phyloP scores from a whole-genome alignment of 208 protist genomes.

The Borovskyia barvae region DNA sequence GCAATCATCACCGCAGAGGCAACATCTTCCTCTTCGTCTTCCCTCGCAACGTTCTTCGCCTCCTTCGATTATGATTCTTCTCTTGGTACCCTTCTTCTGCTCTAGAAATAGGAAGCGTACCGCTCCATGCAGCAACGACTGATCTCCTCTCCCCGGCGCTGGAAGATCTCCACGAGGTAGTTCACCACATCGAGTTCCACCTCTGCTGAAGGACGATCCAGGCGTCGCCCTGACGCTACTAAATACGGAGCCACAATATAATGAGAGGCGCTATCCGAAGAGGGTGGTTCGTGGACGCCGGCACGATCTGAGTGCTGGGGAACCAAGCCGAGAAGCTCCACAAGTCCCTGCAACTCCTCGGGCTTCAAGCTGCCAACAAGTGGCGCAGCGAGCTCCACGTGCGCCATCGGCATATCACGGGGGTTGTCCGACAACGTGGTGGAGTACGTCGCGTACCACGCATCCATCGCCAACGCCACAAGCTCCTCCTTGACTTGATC shows the following conservation, averaged over 20 bases:
- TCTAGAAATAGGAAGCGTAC: no score
- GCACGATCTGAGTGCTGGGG: constrained; percentile 1
- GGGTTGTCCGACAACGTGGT: constrained; percentile 63
- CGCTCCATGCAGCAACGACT: constrained; percentile 44
- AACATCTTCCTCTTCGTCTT: no score
- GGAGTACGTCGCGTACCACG: constrained; percentile 85
- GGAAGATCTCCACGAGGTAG: constrained; percentile 75
- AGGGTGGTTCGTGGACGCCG: neutral
- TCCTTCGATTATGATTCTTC: no score
- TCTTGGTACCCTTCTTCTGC: no score
- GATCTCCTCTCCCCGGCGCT: constrained; percentile 46
- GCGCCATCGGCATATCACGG: constrained; percentile 51
- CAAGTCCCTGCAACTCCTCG: constrained; percentile 57
- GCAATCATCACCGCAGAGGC: no score
- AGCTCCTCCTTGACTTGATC: constrained; percentile 62
- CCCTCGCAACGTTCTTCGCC: no score
- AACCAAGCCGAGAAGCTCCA: constrained; percentile 53
- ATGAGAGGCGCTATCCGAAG: neutral
- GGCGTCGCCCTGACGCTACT: constrained; percentile 53
- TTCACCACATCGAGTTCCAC: constrained; percentile 68
- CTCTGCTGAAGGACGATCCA: constrained; percentile 68
- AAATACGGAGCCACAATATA: constrained; percentile 46
- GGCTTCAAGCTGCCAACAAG: constrained; percentile 45
- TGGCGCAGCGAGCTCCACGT: constrained; percentile 58
- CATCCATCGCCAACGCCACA: constrained; percentile 73